Conservation (phyloP, 345 rosid genomes). For the Psidium friedrichsthalianum region DNA sequence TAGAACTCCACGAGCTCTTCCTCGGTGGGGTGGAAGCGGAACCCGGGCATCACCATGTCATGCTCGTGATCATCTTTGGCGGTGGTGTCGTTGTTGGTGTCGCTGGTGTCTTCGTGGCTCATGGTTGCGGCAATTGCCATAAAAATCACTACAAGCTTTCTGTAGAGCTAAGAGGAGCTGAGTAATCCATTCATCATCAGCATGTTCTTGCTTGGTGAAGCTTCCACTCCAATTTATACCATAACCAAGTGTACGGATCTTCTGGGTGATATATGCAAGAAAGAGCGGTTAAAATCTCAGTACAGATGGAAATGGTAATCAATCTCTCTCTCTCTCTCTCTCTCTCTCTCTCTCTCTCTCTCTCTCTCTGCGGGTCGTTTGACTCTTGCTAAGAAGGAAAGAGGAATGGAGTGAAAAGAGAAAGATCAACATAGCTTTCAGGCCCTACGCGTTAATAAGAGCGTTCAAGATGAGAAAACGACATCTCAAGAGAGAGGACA, state of each 20-base stretch:
- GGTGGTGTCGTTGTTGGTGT: constrained; percentile 4
- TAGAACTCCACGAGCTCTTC: constrained; percentile 98
- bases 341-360: background rate
- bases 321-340: background rate
- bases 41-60: constrained; percentile 98
- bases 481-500: constrained; percentile 43
- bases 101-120: constrained; percentile 30
- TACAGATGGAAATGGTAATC: background rate
- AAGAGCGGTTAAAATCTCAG: background rate
- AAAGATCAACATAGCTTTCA: background rate
- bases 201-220: background rate
- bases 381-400: background rate
- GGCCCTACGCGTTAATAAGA: constrained; percentile 4
- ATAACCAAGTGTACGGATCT: background rate
- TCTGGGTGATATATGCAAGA: background rate
- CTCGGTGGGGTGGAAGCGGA: constrained; percentile 96
- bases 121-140: constrained; percentile 66
- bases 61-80: constrained; percentile 68
- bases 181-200: background rate
- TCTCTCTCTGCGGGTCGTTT: background rate
- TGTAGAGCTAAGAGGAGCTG: background rate
- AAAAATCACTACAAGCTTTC: constrained; percentile 4
- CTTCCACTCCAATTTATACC: background rate
- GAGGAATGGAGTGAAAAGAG: background rate
- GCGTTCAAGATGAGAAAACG: constrained; percentile 53